phyloP scores from a whole-genome alignment of 345 rosid species.

The Corchorus olitorius region DNA sequence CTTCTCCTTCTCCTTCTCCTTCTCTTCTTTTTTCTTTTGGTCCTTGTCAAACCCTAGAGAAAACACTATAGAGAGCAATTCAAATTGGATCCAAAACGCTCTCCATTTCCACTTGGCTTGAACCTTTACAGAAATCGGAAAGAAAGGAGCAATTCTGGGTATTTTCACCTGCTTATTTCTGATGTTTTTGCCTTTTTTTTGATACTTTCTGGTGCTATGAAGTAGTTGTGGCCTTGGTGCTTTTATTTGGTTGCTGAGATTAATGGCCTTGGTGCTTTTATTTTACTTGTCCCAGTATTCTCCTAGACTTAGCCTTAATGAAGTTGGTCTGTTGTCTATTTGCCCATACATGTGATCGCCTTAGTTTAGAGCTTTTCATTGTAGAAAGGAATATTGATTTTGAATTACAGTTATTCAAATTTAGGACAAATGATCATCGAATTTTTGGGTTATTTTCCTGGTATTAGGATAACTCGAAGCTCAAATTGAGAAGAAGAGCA shows the following conservation, averaged over 20 bases:
- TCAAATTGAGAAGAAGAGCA: slow-evolving; percentile 4
- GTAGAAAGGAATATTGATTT: not conserved
- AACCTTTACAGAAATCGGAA: no score
- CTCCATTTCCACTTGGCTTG: no score
- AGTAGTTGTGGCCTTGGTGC: not conserved
- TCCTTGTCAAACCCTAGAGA: not conserved
- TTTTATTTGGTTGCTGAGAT: slow-evolving; percentile 6
- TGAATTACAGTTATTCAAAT: slow-evolving; percentile 1
- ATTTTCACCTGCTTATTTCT: not conserved
- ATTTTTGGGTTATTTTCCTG: slow-evolving; percentile 16
- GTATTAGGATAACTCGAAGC: slow-evolving; percentile 26
- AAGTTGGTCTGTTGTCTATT: not conserved
- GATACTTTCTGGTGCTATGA: not conserved
- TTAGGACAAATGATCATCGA: slow-evolving; percentile 10
- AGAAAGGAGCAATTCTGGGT: not conserved
- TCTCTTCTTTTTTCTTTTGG: not conserved
- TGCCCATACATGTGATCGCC: not conserved
- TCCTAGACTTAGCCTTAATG: not conserved
- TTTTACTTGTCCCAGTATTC: not conserved
- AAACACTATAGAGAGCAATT: not conserved
- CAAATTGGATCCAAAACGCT: not conserved
- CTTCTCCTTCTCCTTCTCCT: not conserved
- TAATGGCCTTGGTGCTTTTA: not conserved
- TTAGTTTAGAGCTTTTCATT: not conserved
- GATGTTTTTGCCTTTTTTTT: not conserved